These are phyloP conservation scores for Porodaedalea pini DNA, from an alignment of 1,284 basidiomycete genomes.

Conservation along the genomic window DNA sequence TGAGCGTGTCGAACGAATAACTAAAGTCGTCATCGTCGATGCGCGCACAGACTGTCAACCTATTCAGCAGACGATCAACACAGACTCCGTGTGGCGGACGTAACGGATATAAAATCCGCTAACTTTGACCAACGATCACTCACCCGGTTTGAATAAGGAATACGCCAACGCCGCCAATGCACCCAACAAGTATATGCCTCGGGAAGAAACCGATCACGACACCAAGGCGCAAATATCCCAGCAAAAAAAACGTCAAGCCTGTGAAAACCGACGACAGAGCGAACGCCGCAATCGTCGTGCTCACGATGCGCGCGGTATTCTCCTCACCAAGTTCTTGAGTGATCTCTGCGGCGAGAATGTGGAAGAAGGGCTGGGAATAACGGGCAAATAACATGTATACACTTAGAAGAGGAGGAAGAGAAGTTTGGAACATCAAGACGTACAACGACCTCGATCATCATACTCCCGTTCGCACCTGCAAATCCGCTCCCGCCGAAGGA, in stretches of 20 bases:
- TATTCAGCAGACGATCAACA: slow-evolving; percentile 28
- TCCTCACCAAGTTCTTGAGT: slow-evolving; percentile 70
- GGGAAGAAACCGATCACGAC: slow-evolving; percentile 94
- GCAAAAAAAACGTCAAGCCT: slow-evolving; percentile 79
- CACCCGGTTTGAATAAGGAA: slow-evolving; percentile 90
- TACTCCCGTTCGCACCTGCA: slow-evolving; percentile 87
- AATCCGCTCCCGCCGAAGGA: slow-evolving; percentile 88
- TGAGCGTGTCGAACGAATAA: slow-evolving; percentile 62
- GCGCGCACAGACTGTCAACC: slow-evolving; percentile 80
- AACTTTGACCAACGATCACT: slow-evolving; percentile 23
- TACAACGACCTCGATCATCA: slow-evolving; percentile 98
- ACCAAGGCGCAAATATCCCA: slow-evolving; percentile 85
- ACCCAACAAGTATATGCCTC: slow-evolving; percentile 92
- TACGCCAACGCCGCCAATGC: slow-evolving; percentile 94
- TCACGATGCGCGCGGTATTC: slow-evolving; percentile 69
- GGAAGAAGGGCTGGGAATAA: slow-evolving; percentile 79
- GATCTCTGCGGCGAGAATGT: slow-evolving; percentile 83
- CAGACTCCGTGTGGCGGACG: slow-evolving; percentile 1
- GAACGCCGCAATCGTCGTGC: slow-evolving; percentile 90
- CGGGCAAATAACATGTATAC: neutral
- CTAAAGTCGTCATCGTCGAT: slow-evolving; percentile 80
- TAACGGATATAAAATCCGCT: neutral
- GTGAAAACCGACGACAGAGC: slow-evolving; percentile 90
- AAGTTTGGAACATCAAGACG: no score
- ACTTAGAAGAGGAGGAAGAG: neutral